Evolutionary conservation across 495 filamentous ascomycete species (phyloP).

Genomic region (Rhypophila decipiens): DNA sequence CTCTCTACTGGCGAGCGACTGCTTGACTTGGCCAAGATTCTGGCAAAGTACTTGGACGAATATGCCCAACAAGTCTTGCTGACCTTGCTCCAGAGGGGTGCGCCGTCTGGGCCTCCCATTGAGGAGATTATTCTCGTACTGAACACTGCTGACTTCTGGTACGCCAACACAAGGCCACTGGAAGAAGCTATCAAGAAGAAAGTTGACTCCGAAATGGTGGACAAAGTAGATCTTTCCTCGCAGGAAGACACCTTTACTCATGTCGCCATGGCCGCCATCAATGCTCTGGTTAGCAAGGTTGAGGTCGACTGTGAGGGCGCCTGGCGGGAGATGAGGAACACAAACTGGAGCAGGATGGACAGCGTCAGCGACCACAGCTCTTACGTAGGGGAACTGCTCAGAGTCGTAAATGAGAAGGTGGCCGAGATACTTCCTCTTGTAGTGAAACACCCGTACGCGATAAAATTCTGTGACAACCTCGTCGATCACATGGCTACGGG

Average conservation of each 20-base stretch:
- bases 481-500: constrained; percentile 76
- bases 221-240: constrained; percentile 77
- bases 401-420: constrained; percentile 59
- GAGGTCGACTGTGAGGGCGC: constrained; percentile 75
- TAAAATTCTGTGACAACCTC: constrained; percentile 90
- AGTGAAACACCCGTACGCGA: constrained; percentile 88
- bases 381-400: constrained; percentile 76
- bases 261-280: constrained; percentile 81
- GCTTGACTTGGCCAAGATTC: constrained; percentile 74
- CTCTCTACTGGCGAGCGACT: constrained; percentile 83
- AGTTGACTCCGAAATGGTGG: constrained; percentile 69
- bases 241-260: constrained; percentile 95
- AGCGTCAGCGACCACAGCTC: constrained; percentile 92
- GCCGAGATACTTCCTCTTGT: constrained; percentile 69
- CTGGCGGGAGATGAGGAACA: constrained; percentile 97
- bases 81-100: constrained; percentile 61
- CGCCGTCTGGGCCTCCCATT: constrained; percentile 52
- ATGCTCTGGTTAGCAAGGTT: constrained; percentile 74
- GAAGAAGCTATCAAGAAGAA: constrained; percentile 91
- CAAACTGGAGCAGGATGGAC: constrained; percentile 91
- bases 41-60: constrained; percentile 90
- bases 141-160: constrained; percentile 97
- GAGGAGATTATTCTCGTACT: constrained; percentile 80
- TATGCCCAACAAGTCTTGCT: constrained; percentile 92
- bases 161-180: constrained; percentile 81